Evolutionary conservation across 2,329 filamentous ascomycete genomes (phyloP).

Genomic region (Monosporascus ibericus): DNA sequence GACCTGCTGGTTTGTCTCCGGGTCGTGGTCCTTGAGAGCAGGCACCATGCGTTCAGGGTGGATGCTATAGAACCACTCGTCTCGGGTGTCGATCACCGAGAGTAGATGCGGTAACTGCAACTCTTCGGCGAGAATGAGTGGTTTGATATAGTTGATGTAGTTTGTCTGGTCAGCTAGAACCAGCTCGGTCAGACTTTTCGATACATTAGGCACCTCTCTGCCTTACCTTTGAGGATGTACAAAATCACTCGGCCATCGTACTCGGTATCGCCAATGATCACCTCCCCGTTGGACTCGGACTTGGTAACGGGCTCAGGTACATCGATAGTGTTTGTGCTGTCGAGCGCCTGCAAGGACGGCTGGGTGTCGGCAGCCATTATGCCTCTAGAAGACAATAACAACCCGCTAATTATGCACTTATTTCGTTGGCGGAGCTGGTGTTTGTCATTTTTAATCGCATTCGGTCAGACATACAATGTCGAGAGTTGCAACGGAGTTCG

Average conservation of each 20-base stretch:
- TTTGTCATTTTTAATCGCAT: too few species aligned
- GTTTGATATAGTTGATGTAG: constrained; percentile 35
- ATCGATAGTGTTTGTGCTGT: too few species aligned
- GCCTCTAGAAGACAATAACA: too few species aligned
- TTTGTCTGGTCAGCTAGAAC: constrained; percentile 25
- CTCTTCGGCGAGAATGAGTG: constrained; percentile 29
- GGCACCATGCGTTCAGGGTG: constrained; percentile 32
- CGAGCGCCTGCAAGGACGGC: too few species aligned
- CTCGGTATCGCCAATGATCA: constrained; percentile 7
- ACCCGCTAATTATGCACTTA: too few species aligned
- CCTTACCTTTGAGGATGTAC: constrained; percentile 22
- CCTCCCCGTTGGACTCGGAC: too few species aligned
- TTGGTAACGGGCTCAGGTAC: too few species aligned
- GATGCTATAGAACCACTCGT: constrained; percentile 25
- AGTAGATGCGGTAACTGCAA: constrained; percentile 24
- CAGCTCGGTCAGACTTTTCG: neutral
- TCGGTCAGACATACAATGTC: too few species aligned
- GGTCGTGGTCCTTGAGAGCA: constrained; percentile 25
- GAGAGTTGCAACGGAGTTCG: too few species aligned
- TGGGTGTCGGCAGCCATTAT: too few species aligned
- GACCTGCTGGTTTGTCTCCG: constrained; percentile 20
- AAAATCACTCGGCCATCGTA: constrained; percentile 20
- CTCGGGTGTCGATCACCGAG: constrained; percentile 28
- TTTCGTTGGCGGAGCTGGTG: too few species aligned
- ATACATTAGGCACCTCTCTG: too few species aligned